Evolutionary conservation across 2,329 filamentous ascomycete species (phyloP), one percentile per base, ranked within the genome.

Genomic region (Cladosporium cucumerinum): DNA sequence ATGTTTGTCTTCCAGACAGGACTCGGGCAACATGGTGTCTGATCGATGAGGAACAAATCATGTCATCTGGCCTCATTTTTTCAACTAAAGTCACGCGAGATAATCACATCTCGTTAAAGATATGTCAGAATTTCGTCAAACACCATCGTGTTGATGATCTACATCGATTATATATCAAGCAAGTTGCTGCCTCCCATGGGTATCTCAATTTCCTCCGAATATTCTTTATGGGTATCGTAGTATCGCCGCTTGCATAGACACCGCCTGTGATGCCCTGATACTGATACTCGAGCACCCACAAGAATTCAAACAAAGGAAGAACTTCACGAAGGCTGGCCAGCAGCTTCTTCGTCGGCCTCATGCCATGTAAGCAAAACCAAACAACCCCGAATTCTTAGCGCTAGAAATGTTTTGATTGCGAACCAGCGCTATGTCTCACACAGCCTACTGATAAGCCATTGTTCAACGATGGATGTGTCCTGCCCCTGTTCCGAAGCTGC

Each of bases 401-500:
- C 39, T 5, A 5, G 2, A 4, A 4, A 39, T n/a, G 16, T 6
- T 6, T n/a, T 39, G 14, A 39, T 18, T 39, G 16, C 4, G 16
- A n/a, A 39, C 5, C 36, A 6, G 12, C 18, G 36, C 36, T 46
- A n/a, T 46, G 1, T n/a, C 10, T 46, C 7, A 11, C 7, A 11
- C 39, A 21, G 39, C 10, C 1, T 21, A 8, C 8, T 21, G 18
- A 21, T 4, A 11, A 4, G 21, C 1, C 39, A 43, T 21, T 11
- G 18, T 3, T 46, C 39, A 46, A 21, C 8, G 39, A 10, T 46
- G 39, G 6, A 46, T 4, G 7, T 46, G 39, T 18, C 39, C n/a
- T 21, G 39, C 39, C 11, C 26, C 36, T 48, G 57, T 60, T 16
- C 59, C 59, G 30, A 61, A 61, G 59, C 23, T 36, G 32, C 30